Percentiles rank a stretch among this genome's conserved stretches.
Evolutionary conservation across 306 rosid genomes (phyloP).

Genomic region (Corylus heterophylla): DNA sequence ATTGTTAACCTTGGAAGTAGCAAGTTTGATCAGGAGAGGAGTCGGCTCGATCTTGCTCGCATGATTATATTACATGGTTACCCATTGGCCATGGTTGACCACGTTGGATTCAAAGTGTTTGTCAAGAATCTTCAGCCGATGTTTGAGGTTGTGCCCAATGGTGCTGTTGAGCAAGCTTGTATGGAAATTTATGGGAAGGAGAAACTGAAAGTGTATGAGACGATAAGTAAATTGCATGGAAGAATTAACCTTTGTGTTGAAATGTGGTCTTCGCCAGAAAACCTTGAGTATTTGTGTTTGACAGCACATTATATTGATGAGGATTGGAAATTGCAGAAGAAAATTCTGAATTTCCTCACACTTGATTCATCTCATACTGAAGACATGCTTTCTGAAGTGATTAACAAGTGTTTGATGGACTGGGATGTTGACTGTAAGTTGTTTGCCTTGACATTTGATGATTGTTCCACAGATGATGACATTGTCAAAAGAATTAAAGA

Average conservation of each 20-base stretch:
- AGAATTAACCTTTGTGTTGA: constrained; percentile 83
- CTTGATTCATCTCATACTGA: constrained; percentile 86
- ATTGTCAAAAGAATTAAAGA: constrained; percentile 71
- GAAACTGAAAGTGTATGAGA: constrained; percentile 60
- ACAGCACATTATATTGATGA: constrained; percentile 79
- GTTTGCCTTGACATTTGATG: constrained; percentile 89
- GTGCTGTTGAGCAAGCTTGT: constrained; percentile 62
- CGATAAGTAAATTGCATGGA: constrained; percentile 61
- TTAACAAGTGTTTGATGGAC: constrained; percentile 68
- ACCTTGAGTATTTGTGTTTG: constrained; percentile 58
- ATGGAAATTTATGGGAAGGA: constrained; percentile 72
- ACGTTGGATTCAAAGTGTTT: constrained; percentile 93
- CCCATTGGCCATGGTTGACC: constrained; percentile 78
- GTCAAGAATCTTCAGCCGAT: constrained; percentile 93
- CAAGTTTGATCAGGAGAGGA: constrained; percentile 82
- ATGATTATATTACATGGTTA: constrained; percentile 93
- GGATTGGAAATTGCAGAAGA: constrained; percentile 78
- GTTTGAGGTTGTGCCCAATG: constrained; percentile 74
- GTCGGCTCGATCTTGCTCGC: constrained; percentile 91
- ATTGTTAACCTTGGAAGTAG: constrained; percentile 56
- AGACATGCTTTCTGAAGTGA: constrained; percentile 85
- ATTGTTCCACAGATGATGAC: constrained; percentile 72
- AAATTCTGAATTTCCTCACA: constrained; percentile 76
- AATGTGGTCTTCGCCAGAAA: constrained; percentile 79
- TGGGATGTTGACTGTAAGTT: constrained; percentile 87